These are phyloP conservation scores for Amylostereum chailletii DNA, from an alignment of 1,284 basidiomycete genomes.

Conservation along the genomic window DNA sequence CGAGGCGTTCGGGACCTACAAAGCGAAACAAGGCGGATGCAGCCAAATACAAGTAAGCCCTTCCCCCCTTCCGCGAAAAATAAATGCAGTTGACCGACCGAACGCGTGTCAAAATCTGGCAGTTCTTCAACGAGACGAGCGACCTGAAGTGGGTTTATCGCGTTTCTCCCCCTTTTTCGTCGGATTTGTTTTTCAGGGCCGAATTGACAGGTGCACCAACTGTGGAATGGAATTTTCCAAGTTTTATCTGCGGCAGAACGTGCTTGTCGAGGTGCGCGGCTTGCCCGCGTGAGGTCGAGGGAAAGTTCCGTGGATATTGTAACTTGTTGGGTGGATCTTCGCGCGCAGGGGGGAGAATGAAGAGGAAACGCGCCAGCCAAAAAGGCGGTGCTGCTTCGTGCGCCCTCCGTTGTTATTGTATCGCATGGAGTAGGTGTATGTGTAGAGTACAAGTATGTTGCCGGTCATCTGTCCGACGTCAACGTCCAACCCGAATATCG, in stretches of 20 bases:
- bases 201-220: conserved; percentile 24
- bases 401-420: too few relatives aligned
- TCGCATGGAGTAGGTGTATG: too few relatives aligned
- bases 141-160: conserved; percentile 24
- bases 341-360: too few relatives aligned
- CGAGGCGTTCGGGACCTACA: conserved; percentile 32
- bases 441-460: too few relatives aligned
- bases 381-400: too few relatives aligned
- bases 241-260: conserved; percentile 28
- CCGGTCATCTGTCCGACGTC: too few relatives aligned
- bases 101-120: conserved; percentile 1
- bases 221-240: conserved; percentile 33
- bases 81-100: not conserved
- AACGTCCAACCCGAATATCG: too few relatives aligned
- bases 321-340: too few relatives aligned
- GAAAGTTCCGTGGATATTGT: too few relatives aligned
- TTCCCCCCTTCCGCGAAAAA: too few relatives aligned
- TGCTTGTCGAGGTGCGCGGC: conserved; percentile 30
- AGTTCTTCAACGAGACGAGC: conserved; percentile 33
- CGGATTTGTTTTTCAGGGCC: not conserved
- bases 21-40: conserved; percentile 30
- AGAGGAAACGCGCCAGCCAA: too few relatives aligned
- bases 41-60: conserved; percentile 31
- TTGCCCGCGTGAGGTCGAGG: conserved; percentile 19
- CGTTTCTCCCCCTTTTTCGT: not conserved